Conservation (phyloP, 2,329 filamentous ascomycete species). For the Scytalidium lignicola region DNA sequence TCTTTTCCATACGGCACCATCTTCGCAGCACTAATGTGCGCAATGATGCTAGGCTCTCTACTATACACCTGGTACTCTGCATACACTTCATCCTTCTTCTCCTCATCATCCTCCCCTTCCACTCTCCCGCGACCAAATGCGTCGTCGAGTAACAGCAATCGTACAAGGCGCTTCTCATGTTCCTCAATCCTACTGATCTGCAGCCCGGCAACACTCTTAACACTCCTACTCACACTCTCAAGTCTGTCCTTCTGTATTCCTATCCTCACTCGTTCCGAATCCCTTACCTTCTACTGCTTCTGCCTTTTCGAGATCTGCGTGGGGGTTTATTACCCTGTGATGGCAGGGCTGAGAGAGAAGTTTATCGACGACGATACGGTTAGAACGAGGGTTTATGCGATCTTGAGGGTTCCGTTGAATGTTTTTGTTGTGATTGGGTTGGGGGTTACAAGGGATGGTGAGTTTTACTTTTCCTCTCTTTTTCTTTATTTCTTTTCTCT, state of each 20-base stretch:
- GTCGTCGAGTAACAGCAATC: slow-evolving; percentile 1
- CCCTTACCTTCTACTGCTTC: slow-evolving; percentile 48
- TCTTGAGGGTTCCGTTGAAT: slow-evolving; percentile 53
- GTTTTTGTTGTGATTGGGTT: slow-evolving; percentile 46
- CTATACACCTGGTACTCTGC: slow-evolving; percentile 35
- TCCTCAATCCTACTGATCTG: background rate
- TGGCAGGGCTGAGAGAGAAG: slow-evolving; percentile 47
- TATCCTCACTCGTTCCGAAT: slow-evolving; percentile 37
- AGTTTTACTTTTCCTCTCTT: background rate
- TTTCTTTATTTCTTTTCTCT: background rate
- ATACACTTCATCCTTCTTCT: background rate
- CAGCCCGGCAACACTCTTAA: slow-evolving; percentile 24
- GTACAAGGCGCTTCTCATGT: background rate
- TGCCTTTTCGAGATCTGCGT: slow-evolving; percentile 52
- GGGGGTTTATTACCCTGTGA: slow-evolving; percentile 52
- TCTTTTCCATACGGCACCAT: slow-evolving; percentile 41
- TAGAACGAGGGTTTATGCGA: slow-evolving; percentile 48
- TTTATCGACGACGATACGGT: slow-evolving; percentile 44
- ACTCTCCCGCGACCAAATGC: slow-evolving; percentile 4
- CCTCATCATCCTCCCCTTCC: slow-evolving; percentile 2
- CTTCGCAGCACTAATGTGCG: slow-evolving; percentile 52
- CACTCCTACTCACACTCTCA: slow-evolving; percentile 32
- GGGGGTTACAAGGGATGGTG: slow-evolving; percentile 37
- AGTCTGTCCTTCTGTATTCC: slow-evolving; percentile 34
- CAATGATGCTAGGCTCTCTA: slow-evolving; percentile 52